phyloP scores from a whole-genome alignment of 768 basidiomycete genomes.

The Xanthoconium purpureum region DNA sequence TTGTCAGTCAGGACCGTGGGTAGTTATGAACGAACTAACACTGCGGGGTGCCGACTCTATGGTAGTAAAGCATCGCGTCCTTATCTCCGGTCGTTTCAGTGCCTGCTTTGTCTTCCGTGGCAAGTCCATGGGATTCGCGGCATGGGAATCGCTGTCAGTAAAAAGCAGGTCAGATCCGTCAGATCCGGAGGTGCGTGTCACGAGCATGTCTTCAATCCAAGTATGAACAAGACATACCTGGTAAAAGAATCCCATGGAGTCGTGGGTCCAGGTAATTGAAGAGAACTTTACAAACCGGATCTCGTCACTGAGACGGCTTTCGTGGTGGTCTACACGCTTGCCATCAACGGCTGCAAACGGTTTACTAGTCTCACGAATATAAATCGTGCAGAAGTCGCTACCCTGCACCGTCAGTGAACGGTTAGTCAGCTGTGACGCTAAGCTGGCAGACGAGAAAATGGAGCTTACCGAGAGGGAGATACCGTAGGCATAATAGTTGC shows the following conservation, averaged over 20 bases:
- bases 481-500: conserved; percentile 75
- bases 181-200: background rate
- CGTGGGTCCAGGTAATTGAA: conserved; percentile 66
- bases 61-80: conserved; percentile 76
- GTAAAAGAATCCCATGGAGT: conserved; percentile 84
- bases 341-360: conserved; percentile 49
- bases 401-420: conserved; percentile 42
- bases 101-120: conserved; percentile 49
- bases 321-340: conserved; percentile 41
- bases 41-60: conserved; percentile 68
- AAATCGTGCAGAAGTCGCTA: conserved; percentile 69
- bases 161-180: conserved; percentile 1
- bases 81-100: conserved; percentile 60
- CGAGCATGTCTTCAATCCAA: background rate
- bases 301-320: conserved; percentile 58
- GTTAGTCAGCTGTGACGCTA: conserved; percentile 1
- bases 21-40: conserved; percentile 37
- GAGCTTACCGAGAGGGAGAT: conserved; percentile 62
- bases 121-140: conserved; percentile 42
- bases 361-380: conserved; percentile 58
- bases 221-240: conserved; percentile 40
- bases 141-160: conserved; percentile 53
- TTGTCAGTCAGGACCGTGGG: conserved; percentile 7
- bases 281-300: conserved; percentile 79
- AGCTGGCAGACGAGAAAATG: background rate